Conservation (phyloP, 1,284 basidiomycete genomes). For the Xerocomus nothofagi region DNA sequence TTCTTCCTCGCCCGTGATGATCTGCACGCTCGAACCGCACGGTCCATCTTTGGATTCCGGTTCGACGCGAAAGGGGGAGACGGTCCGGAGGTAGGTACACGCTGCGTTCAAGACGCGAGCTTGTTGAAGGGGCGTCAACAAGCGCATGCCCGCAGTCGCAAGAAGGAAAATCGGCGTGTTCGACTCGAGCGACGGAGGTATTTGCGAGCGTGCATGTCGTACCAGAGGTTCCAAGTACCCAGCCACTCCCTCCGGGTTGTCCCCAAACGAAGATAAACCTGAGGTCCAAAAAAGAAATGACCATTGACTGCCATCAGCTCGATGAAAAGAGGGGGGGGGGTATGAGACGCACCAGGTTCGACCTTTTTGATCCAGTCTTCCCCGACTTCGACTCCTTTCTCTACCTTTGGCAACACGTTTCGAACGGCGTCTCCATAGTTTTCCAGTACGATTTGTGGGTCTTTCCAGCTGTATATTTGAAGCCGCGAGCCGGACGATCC, state of each 20-base stretch:
- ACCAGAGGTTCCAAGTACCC: slow-evolving; percentile 83
- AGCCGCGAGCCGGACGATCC: slow-evolving; percentile 95
- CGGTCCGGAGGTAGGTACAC: slow-evolving; percentile 72
- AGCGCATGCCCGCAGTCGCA: slow-evolving; percentile 97
- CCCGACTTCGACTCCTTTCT: slow-evolving; percentile 83
- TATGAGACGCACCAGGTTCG: slow-evolving; percentile 77
- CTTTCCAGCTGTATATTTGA: slow-evolving; percentile 97
- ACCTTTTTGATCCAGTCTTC: slow-evolving; percentile 90
- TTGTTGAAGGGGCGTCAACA: slow-evolving; percentile 72
- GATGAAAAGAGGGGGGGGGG: neutral
- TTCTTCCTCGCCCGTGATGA: slow-evolving; percentile 98
- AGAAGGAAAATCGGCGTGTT: slow-evolving; percentile 92
- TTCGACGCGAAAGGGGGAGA: slow-evolving; percentile 79
- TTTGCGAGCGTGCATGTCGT: slow-evolving; percentile 77
- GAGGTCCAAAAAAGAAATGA: too few relatives aligned
- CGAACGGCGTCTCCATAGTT: slow-evolving; percentile 47
- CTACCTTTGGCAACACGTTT: slow-evolving; percentile 74
- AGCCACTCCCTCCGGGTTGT: slow-evolving; percentile 68
- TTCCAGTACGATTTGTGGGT: slow-evolving; percentile 60
- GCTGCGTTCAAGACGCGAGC: slow-evolving; percentile 72
- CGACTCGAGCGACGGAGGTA: slow-evolving; percentile 81
- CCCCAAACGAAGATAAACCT: slow-evolving; percentile 89
- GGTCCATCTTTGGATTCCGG: slow-evolving; percentile 62
- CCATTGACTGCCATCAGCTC: too few relatives aligned
- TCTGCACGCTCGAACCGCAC: slow-evolving; percentile 87